phyloP scores from a whole-genome alignment of 2,329 filamentous ascomycete genomes.

The Pseudogymnoascus destructans region DNA sequence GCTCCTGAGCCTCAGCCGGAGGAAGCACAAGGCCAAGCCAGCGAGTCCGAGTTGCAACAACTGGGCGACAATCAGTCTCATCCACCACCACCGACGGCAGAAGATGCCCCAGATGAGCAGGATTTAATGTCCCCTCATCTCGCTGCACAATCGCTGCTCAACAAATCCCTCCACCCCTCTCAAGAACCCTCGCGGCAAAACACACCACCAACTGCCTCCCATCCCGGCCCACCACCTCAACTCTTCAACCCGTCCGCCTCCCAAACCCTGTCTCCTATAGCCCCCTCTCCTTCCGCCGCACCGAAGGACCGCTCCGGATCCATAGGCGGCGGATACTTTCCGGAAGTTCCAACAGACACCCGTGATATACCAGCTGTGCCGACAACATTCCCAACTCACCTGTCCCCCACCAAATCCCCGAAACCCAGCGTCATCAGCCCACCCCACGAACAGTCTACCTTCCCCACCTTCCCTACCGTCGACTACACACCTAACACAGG shows the following conservation, averaged over 20 bases:
- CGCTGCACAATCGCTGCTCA: slow-evolving; percentile 34
- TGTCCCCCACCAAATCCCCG: slow-evolving; percentile 12
- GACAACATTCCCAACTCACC: slow-evolving; percentile 10
- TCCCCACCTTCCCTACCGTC: slow-evolving; percentile 22
- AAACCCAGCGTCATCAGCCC: neutral
- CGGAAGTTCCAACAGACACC: slow-evolving; percentile 29
- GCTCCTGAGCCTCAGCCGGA: slow-evolving; percentile 39
- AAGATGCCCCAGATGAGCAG: slow-evolving; percentile 46
- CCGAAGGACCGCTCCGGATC: slow-evolving; percentile 33
- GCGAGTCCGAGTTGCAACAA: slow-evolving; percentile 50
- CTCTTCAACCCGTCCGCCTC: slow-evolving; percentile 18
- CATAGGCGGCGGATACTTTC: slow-evolving; percentile 45
- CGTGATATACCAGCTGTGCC: slow-evolving; percentile 14
- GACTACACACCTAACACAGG: slow-evolving; percentile 24
- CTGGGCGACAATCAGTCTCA: slow-evolving; percentile 27
- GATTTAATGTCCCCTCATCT: slow-evolving; percentile 33
- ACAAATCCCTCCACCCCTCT: slow-evolving; percentile 36
- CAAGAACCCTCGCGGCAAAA: slow-evolving; percentile 20
- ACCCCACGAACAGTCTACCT: slow-evolving; percentile 11
- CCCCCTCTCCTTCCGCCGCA: slow-evolving; percentile 24
- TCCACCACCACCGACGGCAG: slow-evolving; percentile 35
- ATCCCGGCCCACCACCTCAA: neutral
- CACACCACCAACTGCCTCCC: neutral
- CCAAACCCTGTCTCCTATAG: slow-evolving; percentile 39
- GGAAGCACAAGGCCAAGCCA: slow-evolving; percentile 31